Conservation (phyloP, 306 rosid species). For the Dryas alaskensis region DNA sequence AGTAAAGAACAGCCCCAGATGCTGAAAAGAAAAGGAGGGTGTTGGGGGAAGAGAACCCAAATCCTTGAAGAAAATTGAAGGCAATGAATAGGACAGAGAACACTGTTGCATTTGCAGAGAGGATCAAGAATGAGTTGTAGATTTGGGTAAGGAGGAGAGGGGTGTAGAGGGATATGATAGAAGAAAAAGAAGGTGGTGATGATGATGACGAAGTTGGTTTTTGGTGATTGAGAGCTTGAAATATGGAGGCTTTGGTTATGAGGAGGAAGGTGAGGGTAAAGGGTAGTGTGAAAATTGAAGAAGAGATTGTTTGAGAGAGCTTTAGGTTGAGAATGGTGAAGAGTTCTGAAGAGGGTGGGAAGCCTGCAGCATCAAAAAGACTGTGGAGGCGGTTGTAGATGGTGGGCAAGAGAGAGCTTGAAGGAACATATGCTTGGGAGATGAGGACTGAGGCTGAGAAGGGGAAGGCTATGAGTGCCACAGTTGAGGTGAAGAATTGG, state of each 20-base stretch:
- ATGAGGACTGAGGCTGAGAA: conserved; percentile 73
- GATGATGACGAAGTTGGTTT: conserved; percentile 34
- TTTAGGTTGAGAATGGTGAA: conserved; percentile 57
- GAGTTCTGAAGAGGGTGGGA: conserved; percentile 62
- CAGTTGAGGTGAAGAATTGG: conserved; percentile 62
- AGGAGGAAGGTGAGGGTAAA: conserved; percentile 77
- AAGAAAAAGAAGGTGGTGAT: conserved; percentile 35
- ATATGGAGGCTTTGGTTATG: conserved; percentile 57
- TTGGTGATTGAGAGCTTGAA: conserved; percentile 50
- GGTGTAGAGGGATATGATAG: conserved; percentile 45
- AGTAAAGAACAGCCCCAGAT: conserved; percentile 69
- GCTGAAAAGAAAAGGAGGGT: conserved; percentile 54
- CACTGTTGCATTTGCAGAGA: conserved; percentile 70
- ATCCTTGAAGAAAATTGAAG: conserved; percentile 49
- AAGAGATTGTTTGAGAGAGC: conserved; percentile 77
- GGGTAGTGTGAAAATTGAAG: conserved; percentile 66
- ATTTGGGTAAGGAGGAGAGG: conserved; percentile 57
- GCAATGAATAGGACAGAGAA: conserved; percentile 62
- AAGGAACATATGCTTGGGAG: conserved; percentile 48
- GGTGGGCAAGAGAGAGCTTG: conserved; percentile 52
- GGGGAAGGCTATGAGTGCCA: conserved; percentile 66
- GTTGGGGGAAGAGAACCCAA: conserved; percentile 45
- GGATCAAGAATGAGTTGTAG: conserved; percentile 60
- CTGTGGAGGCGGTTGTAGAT: conserved; percentile 47
- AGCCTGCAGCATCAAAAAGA: conserved; percentile 78